Conservation (phyloP, 306 rosid genomes). For the Lathyrus sativus region DNA sequence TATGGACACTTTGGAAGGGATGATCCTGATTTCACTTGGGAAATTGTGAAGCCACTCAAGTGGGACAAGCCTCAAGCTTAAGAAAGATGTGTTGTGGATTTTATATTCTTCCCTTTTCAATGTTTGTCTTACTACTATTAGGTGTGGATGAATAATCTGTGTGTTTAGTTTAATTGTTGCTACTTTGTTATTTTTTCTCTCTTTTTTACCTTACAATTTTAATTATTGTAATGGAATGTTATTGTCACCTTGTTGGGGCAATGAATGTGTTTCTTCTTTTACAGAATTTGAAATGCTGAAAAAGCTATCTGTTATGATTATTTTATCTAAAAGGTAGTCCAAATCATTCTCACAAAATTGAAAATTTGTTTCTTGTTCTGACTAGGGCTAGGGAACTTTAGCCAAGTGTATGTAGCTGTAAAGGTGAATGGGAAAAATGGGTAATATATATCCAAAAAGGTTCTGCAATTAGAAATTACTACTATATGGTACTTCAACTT, state of each 20-base stretch:
- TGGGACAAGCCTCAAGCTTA: conserved; percentile 89
- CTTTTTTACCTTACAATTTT: conserved; percentile 26
- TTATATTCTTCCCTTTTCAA: conserved; percentile 28
- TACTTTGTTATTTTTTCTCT: neutral
- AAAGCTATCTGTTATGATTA: neutral
- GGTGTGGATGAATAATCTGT: conserved; percentile 63
- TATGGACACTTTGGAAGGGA: conserved; percentile 99
- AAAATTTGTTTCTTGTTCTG: neutral
- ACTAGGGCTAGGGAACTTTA: no score
- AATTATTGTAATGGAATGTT: conserved; percentile 41
- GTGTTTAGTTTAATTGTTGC: conserved; percentile 47
- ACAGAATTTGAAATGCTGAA: conserved; percentile 22
- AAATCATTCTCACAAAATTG: conserved; percentile 9
- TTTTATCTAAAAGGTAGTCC: neutral
- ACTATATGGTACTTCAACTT: no score
- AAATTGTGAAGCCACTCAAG: conserved; percentile 96
- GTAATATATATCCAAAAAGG: no score
- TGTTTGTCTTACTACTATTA: conserved; percentile 32
- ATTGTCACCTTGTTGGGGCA: conserved; percentile 46
- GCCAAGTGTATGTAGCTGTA: no score
- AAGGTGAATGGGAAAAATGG: no score
- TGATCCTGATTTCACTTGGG: conserved; percentile 98
- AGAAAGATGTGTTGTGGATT: neutral
- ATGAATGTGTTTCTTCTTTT: conserved; percentile 29
- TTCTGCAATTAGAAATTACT: no score